Percentiles rank a stretch among this genome's conserved stretches.
Evolutionary conservation across 139 green algal genomes (phyloP).

Genomic region (Haematococcus sp.): DNA sequence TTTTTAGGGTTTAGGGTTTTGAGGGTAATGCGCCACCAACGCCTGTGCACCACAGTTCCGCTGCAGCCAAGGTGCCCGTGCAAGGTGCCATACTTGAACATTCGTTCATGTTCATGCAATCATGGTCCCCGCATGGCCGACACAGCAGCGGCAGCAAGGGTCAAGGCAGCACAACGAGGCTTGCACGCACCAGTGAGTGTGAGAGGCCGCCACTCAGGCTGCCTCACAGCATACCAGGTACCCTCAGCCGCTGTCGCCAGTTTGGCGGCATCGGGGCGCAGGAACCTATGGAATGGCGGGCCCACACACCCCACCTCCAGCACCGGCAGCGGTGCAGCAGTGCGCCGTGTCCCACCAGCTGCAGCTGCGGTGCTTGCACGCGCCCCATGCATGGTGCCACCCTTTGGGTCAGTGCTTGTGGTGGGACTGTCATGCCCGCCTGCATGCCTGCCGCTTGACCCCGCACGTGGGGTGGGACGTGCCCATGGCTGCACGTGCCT

Average conservation of each 20-base stretch:
- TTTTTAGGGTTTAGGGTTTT: no score
- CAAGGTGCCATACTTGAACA: no score
- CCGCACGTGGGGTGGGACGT: no score
- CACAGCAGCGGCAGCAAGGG: no score
- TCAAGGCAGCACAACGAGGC: background rate
- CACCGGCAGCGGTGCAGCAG: background rate
- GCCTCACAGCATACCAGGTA: background rate
- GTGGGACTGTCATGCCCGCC: background rate
- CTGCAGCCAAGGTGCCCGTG: background rate
- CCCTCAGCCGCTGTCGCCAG: background rate
- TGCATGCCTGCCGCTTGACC: background rate
- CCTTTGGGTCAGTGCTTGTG: background rate
- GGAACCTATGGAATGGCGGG: background rate
- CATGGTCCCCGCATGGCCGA: no score
- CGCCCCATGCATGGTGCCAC: background rate
- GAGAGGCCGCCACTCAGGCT: constrained; percentile 1
- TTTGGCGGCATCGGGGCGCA: background rate
- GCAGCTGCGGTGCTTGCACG: background rate
- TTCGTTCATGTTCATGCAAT: no score
- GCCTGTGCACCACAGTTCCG: no score
- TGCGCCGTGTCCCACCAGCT: background rate
- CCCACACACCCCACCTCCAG: constrained; percentile 9
- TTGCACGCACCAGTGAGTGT: background rate
- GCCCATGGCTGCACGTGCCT: no score
- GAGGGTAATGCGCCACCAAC: no score